Base-by-base conservation (phyloP, 2,329 filamentous ascomycete genomes). In the Boeremia lycopersici region DNA sequence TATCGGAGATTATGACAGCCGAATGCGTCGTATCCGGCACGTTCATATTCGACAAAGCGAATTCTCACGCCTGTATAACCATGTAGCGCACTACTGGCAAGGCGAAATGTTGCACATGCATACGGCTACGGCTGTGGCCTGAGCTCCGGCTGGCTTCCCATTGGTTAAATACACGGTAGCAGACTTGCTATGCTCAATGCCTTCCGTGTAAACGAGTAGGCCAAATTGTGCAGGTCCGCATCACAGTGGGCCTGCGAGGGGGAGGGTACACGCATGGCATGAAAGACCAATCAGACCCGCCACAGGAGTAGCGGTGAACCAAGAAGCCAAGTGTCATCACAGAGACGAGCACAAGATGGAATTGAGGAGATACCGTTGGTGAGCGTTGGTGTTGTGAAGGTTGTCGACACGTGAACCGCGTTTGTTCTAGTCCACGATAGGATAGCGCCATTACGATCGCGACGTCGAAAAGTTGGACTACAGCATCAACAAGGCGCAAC, bases 401-500 rank as follows among this genome's bases (percentile, higher is more conserved):
- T 45, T 11, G 19, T 4, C 4, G 4, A 25, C 59, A 63, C 56
- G 61, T 63, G 61, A 50, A 42, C 46, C 54, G 48, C 30, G 46
- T 46, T 30, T 19, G 1, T 9, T 25, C 61, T 63, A 65, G 38
- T 2, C 63, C 34, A 5, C 23, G 55, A 52, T 29, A 9, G 49
- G 61, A 45, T 56, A 60, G 54, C 46, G 55, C 54, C 41, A 42
- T 31, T 42, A 57, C 45, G 40, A 48, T 29, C 33, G n/a, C 41
- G 30, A 61, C 52, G 36, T 56, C 57, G 57, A 61, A 68, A 67
- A 67, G 64, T 62, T 68, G 52, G 36, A 63, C 46, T 34, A 55
- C 48, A 23, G 43, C 48, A 44, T 38, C 34, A 30, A 34, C 41
- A 35, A 56, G 43, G 45, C 51, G 62, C 63, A 68, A 63, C 57